Base-by-base conservation (phyloP, 768 basidiomycete species). In the Xerocomellus chrysenteron region DNA sequence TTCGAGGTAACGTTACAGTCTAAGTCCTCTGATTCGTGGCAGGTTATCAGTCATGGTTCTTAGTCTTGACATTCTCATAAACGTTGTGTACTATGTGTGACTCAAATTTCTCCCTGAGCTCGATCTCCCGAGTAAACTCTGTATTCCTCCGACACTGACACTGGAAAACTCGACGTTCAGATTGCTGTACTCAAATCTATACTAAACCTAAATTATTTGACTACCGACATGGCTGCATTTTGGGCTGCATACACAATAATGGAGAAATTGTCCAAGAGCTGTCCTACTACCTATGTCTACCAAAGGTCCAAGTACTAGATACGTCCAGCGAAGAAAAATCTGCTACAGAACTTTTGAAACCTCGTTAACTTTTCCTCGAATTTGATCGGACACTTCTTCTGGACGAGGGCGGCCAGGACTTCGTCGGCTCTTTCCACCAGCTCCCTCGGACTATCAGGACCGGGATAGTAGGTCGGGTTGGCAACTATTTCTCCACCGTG, bases 381-480 rank as follows among this genome's bases (percentile, higher is more conserved):
- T 47, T 52, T 63, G 17, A 44, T 42, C 32, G 65, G 35, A 24
- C 64, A 68, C 52, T 56, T 68, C 21, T 59, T 57, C 36, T 63
- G 57, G 2, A 67, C 52, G 24, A 67, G 66, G n/a, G 47, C 17
- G 7, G 56, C 45, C 56, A 67, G 53, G 30, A 45, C 47, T 42
- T 55, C 46, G 30, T 68, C 55, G 19, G 66, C 66, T 37, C 49
- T 57, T 47, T 63, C 61, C 28, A 57, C 12, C 35, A 32, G 19
- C 47, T 63, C 66, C 42, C 32, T 57, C 30, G 61, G 28, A 28
- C 57, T 4, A 43, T 44, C 55, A 4, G 44, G 42, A 33, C 54
- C 39, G 21, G 66, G 66, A 42, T 60, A 68, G 26, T 57, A 68
- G 30, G 61, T 66, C 10, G 66, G 64, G 33, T 28, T 48, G 42